phyloP scores from a whole-genome alignment of 768 basidiomycete genomes.

The Lentinus brumalis region DNA sequence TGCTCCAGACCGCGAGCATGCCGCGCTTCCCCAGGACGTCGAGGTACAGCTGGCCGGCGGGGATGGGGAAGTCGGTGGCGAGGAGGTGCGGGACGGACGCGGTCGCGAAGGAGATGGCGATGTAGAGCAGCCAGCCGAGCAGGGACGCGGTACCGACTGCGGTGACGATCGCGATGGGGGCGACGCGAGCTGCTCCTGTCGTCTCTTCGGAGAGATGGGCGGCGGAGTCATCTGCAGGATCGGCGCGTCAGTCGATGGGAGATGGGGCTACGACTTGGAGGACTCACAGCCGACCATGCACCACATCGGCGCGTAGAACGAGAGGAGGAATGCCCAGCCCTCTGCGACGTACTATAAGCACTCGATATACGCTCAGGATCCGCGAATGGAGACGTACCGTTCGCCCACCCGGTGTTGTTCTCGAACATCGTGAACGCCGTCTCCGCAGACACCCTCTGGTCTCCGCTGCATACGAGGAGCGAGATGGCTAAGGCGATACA shows the following conservation, averaged over 20 bases:
- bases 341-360: not conserved
- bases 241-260: not conserved
- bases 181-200: slow-evolving; percentile 15
- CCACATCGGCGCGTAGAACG: slow-evolving; percentile 22
- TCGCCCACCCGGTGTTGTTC: slow-evolving; percentile 20
- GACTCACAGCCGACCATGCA: slow-evolving; percentile 12
- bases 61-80: too few relatives aligned
- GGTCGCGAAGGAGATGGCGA: slow-evolving; percentile 21
- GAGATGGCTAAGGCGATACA: slow-evolving; percentile 62
- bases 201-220: slow-evolving; percentile 26
- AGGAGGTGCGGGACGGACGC: slow-evolving; percentile 12
- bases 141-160: slow-evolving; percentile 13
- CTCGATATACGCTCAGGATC: too few relatives aligned
- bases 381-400: not conserved
- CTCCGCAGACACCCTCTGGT: slow-evolving; percentile 47
- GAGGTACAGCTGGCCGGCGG: not conserved
- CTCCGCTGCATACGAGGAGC: slow-evolving; percentile 57
- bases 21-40: not conserved
- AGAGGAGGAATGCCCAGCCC: slow-evolving; percentile 23
- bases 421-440: slow-evolving; percentile 1
- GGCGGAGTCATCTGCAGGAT: slow-evolving; percentile 12
- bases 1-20: too few relatives aligned
- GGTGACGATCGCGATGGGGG: slow-evolving; percentile 23
- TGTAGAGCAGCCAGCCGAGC: slow-evolving; percentile 15
- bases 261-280: not conserved